Conservation (phyloP, 768 basidiomycete species). For the Phaeolepiota aurea region DNA sequence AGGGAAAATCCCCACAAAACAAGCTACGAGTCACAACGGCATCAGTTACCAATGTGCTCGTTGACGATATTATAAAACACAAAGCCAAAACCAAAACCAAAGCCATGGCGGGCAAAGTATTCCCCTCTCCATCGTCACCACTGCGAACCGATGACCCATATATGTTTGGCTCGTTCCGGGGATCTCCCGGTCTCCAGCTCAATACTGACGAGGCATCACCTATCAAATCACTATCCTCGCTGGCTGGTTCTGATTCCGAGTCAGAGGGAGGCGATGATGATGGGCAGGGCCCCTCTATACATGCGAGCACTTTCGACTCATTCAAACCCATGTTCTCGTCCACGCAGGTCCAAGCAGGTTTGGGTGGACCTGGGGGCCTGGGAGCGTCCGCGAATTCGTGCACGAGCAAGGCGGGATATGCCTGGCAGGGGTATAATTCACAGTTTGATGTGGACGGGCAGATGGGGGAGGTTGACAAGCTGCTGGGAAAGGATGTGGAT, state of each 20-base stretch:
- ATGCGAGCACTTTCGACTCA: constrained; percentile 9
- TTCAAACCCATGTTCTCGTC: constrained; percentile 25
- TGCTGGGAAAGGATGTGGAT: constrained; percentile 53
- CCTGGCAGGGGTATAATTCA: constrained; percentile 42
- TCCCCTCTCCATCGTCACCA: constrained; percentile 7
- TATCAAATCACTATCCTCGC: constrained; percentile 23
- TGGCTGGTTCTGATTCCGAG: constrained; percentile 23
- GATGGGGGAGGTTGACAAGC: constrained; percentile 42
- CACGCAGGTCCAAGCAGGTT: constrained; percentile 17
- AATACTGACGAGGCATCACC: constrained; percentile 19
- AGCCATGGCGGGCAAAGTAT: background rate
- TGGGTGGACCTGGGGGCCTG: background rate
- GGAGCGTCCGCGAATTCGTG: constrained; percentile 5
- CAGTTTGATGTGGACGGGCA: constrained; percentile 52
- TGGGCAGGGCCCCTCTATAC: background rate
- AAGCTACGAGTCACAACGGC: too few species aligned
- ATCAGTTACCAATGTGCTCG: too few species aligned
- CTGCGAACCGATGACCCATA: constrained; percentile 4
- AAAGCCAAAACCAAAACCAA: too few species aligned
- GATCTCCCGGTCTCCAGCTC: constrained; percentile 5
- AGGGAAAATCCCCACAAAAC: constrained; percentile 4
- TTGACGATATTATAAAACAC: too few species aligned
- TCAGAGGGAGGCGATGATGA: constrained; percentile 13
- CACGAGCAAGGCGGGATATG: constrained; percentile 14
- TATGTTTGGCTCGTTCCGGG: constrained; percentile 8